Conservation (phyloP, 2,329 filamentous ascomycete genomes). For the Leptographium procerum region DNA sequence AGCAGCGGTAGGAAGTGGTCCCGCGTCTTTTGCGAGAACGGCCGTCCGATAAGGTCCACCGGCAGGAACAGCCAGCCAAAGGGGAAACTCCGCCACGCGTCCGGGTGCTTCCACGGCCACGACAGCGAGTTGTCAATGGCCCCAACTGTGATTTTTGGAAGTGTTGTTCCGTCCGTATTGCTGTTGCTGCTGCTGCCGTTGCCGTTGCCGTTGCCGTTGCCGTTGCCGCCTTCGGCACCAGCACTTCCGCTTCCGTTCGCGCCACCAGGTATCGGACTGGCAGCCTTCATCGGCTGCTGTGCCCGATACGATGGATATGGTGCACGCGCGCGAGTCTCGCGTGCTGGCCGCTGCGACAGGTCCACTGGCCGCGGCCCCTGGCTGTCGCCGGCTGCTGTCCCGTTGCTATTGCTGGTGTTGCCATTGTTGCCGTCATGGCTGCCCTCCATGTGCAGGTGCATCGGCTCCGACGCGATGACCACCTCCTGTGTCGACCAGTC, state of each 20-base stretch:
- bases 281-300: slow-evolving; percentile 76
- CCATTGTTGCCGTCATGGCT: slow-evolving; percentile 15
- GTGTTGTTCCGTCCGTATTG: slow-evolving; percentile 24
- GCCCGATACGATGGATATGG: slow-evolving; percentile 56
- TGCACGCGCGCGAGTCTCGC: slow-evolving; percentile 29
- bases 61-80: slow-evolving; percentile 98
- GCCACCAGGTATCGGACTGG: no score
- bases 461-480: slow-evolving; percentile 74
- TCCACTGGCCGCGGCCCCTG: slow-evolving; percentile 52
- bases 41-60: slow-evolving; percentile 88
- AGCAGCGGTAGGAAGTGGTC: slow-evolving; percentile 93
- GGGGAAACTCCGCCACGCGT: slow-evolving; percentile 81
- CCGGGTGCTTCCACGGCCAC: slow-evolving; percentile 98
- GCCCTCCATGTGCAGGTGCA: slow-evolving; percentile 52
- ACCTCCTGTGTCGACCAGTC: slow-evolving; percentile 76
- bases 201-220: not conserved
- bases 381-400: slow-evolving; percentile 28
- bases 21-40: slow-evolving; percentile 86
- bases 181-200: slow-evolving; percentile 20
- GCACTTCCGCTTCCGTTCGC: no score
- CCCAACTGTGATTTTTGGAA: slow-evolving; percentile 61
- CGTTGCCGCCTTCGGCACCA: slow-evolving; percentile 15
- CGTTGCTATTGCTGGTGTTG: slow-evolving; percentile 21
- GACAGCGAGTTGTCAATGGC: slow-evolving; percentile 97
- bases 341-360: slow-evolving; percentile 28